A percentile compares a stretch with the other conserved stretches of the same genome.
Conservation (phyloP, 352 stramenopile species). For the Phytophthora citrophthora region DNA sequence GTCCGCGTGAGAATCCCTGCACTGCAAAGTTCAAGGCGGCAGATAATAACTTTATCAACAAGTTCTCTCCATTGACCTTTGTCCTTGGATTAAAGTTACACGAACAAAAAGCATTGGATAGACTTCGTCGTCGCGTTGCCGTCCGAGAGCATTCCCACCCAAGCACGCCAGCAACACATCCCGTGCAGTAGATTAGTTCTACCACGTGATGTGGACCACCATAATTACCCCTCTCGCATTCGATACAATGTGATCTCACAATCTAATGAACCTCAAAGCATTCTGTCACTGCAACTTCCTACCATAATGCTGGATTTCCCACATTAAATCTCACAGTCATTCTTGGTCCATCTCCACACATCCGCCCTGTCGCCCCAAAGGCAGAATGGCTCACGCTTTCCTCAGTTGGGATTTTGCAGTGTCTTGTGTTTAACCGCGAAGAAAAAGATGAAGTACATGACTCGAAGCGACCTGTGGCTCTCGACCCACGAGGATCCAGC, state of each 20-base stretch:
- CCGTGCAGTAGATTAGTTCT: slow-evolving; percentile 15
- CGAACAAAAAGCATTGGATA: slow-evolving; percentile 23
- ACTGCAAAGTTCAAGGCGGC: background rate
- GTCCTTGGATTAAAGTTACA: background rate
- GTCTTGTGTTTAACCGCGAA: background rate
- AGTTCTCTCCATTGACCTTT: background rate
- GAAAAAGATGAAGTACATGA: slow-evolving; percentile 7
- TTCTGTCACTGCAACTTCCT: no score
- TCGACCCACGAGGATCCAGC: slow-evolving; percentile 24
- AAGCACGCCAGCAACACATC: slow-evolving; percentile 27
- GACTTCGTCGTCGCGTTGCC: slow-evolving; percentile 17
- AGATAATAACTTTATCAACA: no score
- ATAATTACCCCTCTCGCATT: no score
- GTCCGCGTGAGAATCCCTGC: background rate
- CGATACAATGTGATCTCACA: no score
- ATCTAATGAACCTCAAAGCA: no score
- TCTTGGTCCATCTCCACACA: slow-evolving; percentile 2
- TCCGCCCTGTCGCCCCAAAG: slow-evolving; percentile 8
- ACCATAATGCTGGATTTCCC: no score
- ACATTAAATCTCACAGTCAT: background rate
- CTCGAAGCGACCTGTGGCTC: slow-evolving; percentile 14
- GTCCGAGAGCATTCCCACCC: slow-evolving; percentile 18
- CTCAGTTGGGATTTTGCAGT: slow-evolving; percentile 31
- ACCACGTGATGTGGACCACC: slow-evolving; percentile 9
- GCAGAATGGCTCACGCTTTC: slow-evolving; percentile 15